Evolutionary conservation across 202 grass and related monocot genomes (phyloP).

Genomic region (Zizania palustris): DNA sequence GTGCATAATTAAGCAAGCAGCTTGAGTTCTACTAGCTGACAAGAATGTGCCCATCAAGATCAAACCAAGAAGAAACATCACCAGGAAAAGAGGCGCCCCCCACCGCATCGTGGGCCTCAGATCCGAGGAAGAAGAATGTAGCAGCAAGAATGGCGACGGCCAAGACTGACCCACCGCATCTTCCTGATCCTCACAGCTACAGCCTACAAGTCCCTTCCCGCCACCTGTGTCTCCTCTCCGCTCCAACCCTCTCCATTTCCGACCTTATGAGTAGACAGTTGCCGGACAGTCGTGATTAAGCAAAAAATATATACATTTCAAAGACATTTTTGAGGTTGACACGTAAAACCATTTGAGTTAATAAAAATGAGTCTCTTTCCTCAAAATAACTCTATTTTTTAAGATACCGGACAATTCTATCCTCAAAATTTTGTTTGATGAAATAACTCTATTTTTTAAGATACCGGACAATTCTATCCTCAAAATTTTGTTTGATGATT

Average conservation of each 20-base stretch:
- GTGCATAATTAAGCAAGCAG: conserved; percentile 38
- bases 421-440: too few species aligned
- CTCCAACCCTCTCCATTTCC: conserved; percentile 1
- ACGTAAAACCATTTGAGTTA: too few species aligned
- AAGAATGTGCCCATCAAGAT: conserved; percentile 31
- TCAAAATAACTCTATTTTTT: too few species aligned
- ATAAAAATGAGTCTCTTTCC: too few species aligned
- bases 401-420: too few species aligned
- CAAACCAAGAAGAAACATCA: conserved; percentile 32
- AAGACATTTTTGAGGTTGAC: too few species aligned
- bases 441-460: too few species aligned
- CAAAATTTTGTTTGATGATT: too few species aligned
- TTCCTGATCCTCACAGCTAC: conserved; percentile 36
- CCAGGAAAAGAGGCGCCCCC: conserved; percentile 11
- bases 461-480: too few species aligned
- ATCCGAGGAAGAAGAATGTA: conserved; percentile 43
- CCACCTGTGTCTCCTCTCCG: conserved; percentile 20
- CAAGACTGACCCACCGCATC: conserved; percentile 60
- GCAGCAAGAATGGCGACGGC: conserved; percentile 51
- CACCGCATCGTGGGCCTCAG: conserved; percentile 66
- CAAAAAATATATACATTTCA: too few species aligned
- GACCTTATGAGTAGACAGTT: conserved; percentile 23
- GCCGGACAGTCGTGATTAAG: too few species aligned
- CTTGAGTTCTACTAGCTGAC: conserved; percentile 25
- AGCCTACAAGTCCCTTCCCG: conserved; percentile 16